These are phyloP conservation scores for Cordyceps fumosorosea DNA, from an alignment of 2,329 filamentous ascomycete genomes.

Conservation along the genomic window DNA sequence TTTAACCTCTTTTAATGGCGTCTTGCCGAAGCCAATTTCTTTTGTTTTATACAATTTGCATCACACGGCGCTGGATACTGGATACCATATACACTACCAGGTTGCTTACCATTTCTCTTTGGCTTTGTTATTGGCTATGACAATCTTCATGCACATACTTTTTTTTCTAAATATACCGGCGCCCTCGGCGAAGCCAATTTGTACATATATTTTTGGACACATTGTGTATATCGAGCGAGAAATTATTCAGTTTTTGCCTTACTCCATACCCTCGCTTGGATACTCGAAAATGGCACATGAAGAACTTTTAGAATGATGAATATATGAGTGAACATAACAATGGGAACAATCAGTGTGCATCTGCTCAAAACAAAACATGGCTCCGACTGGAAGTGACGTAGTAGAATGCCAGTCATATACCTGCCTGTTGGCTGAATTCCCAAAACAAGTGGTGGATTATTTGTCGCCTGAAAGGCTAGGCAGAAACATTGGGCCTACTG, in stretches of 20 bases:
- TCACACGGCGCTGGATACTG: constrained; percentile 10
- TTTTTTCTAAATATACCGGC: constrained; percentile 3
- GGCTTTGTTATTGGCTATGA: constrained; percentile 2
- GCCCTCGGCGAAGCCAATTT: background rate
- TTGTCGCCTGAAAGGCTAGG: constrained; percentile 4
- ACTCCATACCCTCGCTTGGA: constrained; percentile 19
- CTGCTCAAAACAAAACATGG: no score
- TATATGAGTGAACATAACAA: background rate
- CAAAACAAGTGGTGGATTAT: background rate
- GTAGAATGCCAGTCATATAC: background rate
- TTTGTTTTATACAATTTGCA: constrained; percentile 1
- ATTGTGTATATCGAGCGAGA: background rate
- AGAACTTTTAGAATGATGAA: background rate
- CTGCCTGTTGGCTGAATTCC: background rate
- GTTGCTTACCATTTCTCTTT: constrained; percentile 7
- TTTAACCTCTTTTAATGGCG: background rate
- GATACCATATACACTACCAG: background rate
- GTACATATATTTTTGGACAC: constrained; percentile 4
- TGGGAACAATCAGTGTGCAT: no score
- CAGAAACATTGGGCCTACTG: background rate
- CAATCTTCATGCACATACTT: constrained; percentile 18
- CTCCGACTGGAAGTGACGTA: no score
- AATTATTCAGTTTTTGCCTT: background rate
- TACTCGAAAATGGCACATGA: constrained; percentile 19
- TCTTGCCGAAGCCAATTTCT: background rate